phyloP scores from a whole-genome alignment of 495 filamentous ascomycete species.

The Podospora pseudocomata region DNA sequence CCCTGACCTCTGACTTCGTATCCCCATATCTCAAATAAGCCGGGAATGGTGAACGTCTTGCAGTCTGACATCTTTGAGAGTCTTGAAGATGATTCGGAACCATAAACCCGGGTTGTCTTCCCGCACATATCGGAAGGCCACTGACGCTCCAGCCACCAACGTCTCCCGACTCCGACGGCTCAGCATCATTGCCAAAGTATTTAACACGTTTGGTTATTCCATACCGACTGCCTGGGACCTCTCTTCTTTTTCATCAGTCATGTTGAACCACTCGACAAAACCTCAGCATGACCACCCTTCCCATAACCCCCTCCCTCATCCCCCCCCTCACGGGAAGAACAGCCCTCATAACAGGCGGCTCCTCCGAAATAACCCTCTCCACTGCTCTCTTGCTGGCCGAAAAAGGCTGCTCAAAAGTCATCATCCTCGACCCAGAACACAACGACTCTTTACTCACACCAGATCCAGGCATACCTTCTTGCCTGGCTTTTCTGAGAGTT shows the following conservation, averaged over 20 bases:
- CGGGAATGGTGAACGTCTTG: too few species aligned
- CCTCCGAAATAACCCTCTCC: constrained; percentile 4
- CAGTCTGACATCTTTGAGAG: too few species aligned
- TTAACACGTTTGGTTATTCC: neutral
- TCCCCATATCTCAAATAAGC: too few species aligned
- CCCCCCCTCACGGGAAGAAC: neutral
- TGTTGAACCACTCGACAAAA: neutral
- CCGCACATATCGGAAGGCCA: too few species aligned
- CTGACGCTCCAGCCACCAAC: too few species aligned
- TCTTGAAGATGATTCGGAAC: too few species aligned
- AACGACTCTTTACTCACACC: neutral
- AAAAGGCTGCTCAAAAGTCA: neutral
- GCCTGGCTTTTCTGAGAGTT: neutral
- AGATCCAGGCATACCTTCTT: neutral
- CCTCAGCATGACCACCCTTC: neutral
- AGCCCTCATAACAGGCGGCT: neutral
- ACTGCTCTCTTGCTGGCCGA: neutral
- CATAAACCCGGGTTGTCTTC: too few species aligned
- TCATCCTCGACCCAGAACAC: neutral
- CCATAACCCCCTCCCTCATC: neutral
- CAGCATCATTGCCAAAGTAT: too few species aligned
- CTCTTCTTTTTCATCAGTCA: neutral
- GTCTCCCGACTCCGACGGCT: too few species aligned
- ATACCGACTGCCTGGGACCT: too few species aligned
- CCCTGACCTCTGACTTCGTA: too few species aligned